Conservation (phyloP, 2,329 filamentous ascomycete species). For the Stemphylium vesicarium region DNA sequence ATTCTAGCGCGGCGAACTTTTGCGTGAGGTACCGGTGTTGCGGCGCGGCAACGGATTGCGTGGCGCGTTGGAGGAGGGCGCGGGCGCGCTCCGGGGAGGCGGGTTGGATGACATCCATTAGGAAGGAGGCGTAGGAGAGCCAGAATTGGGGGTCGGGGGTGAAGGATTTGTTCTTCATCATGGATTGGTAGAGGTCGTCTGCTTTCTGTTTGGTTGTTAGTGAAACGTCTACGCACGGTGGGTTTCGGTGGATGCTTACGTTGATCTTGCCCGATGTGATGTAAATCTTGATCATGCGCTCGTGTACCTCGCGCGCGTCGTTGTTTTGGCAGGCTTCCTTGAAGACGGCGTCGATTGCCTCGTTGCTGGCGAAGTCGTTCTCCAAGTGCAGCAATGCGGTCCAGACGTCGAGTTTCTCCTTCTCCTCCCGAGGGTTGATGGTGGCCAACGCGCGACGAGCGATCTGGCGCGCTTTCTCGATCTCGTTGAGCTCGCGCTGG, state of each 20-base stretch:
- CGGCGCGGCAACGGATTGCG: slow-evolving; percentile 76
- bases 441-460: slow-evolving; percentile 89
- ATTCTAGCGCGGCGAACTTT: slow-evolving; percentile 92
- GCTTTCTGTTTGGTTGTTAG: slow-evolving; percentile 69
- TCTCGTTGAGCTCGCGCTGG: slow-evolving; percentile 89
- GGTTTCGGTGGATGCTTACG: slow-evolving; percentile 59
- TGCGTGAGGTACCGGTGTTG: slow-evolving; percentile 77
- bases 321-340: slow-evolving; percentile 93
- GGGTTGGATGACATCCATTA: slow-evolving; percentile 74
- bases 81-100: slow-evolving; percentile 78
- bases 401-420: slow-evolving; percentile 95
- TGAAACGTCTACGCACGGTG: slow-evolving; percentile 11
- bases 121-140: slow-evolving; percentile 93
- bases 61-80: slow-evolving; percentile 79
- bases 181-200: slow-evolving; percentile 82
- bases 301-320: slow-evolving; percentile 86
- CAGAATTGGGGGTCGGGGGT: slow-evolving; percentile 80
- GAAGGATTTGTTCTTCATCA: slow-evolving; percentile 84
- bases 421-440: slow-evolving; percentile 88
- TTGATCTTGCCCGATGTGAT: slow-evolving; percentile 86
- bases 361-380: slow-evolving; percentile 84
- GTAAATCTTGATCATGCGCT: slow-evolving; percentile 90
- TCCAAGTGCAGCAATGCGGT: slow-evolving; percentile 93
- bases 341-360: slow-evolving; percentile 83
- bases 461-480: slow-evolving; percentile 85